Evolutionary conservation across 1,139 yeast genomes (phyloP).

Genomic region (Saccharomycopsis crataegensis): DNA sequence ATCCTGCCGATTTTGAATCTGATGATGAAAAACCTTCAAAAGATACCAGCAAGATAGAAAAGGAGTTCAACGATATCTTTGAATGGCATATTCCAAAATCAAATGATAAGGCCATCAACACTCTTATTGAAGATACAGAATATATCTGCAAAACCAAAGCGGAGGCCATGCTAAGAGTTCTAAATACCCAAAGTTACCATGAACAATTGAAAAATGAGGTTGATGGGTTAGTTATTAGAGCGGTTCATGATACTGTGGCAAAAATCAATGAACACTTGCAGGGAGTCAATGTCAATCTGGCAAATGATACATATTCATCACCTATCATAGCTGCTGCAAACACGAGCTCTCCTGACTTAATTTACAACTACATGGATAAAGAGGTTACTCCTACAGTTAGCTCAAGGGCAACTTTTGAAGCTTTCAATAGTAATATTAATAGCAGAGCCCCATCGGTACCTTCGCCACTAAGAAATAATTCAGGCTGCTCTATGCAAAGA

Average conservation of each 20-base stretch:
- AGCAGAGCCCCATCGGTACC: constrained; percentile 1
- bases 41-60: constrained; percentile 3
- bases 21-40: constrained; percentile 14
- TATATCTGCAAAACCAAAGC: constrained; percentile 56
- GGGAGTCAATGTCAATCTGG: neutral
- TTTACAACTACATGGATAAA: constrained; percentile 23
- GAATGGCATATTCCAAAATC: constrained; percentile 24
- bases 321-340: neutral
- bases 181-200: constrained; percentile 72
- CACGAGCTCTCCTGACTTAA: constrained; percentile 7
- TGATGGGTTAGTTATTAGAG: constrained; percentile 58
- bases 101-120: constrained; percentile 39
- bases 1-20: constrained; percentile 33
- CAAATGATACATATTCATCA: neutral
- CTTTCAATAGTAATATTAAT: neutral
- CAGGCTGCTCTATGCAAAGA: constrained; percentile 8
- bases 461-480: constrained; percentile 6
- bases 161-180: constrained; percentile 66
- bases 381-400: constrained; percentile 2
- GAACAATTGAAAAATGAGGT: constrained; percentile 77
- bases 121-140: constrained; percentile 64
- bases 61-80: constrained; percentile 13
- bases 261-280: constrained; percentile 36
- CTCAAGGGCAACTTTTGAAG: neutral
- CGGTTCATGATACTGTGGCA: constrained; percentile 59